These are phyloP conservation scores for Wickerhamia fluorescens DNA, from an alignment of 805 yeast genomes.

Conservation along the genomic window DNA sequence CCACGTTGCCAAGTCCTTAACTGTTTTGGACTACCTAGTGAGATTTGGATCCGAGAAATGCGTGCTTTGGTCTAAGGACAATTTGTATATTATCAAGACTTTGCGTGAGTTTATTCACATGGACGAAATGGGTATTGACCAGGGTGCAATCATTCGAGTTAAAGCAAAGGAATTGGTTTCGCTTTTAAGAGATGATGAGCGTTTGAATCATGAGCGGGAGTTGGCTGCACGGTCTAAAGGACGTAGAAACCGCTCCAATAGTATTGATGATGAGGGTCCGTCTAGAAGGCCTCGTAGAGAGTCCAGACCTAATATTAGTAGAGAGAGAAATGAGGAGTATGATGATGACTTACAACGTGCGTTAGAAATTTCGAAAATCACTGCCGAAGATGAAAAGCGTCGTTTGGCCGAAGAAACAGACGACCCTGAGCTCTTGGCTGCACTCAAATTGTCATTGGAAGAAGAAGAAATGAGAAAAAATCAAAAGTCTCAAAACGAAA, in stretches of 20 bases:
- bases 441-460: conserved; percentile 65
- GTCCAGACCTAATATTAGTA: conserved; percentile 5
- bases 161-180: conserved; percentile 85
- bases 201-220: conserved; percentile 64
- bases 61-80: conserved; percentile 87
- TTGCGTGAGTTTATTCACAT: conserved; percentile 80
- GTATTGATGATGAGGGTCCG: background rate
- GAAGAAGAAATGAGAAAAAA: conserved; percentile 64
- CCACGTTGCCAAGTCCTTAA: conserved; percentile 86
- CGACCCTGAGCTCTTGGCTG: conserved; percentile 61
- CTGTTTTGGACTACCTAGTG: conserved; percentile 82
- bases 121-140: conserved; percentile 75
- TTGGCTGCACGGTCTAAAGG: conserved; percentile 21
- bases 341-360: conserved; percentile 79
- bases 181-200: conserved; percentile 74
- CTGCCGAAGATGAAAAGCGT: conserved; percentile 79
- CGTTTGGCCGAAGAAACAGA: conserved; percentile 42
- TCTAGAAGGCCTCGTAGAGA: conserved; percentile 17
- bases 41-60: conserved; percentile 83
- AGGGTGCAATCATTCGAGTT: conserved; percentile 78
- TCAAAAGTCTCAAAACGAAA: conserved; percentile 31
- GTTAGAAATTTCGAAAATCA: conserved; percentile 66
- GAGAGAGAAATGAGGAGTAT: conserved; percentile 33
- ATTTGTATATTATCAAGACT: conserved; percentile 81
- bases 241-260: conserved; percentile 23